phyloP scores from a whole-genome alignment of 495 filamentous ascomycete genomes.

The Penicillium flavigenum region DNA sequence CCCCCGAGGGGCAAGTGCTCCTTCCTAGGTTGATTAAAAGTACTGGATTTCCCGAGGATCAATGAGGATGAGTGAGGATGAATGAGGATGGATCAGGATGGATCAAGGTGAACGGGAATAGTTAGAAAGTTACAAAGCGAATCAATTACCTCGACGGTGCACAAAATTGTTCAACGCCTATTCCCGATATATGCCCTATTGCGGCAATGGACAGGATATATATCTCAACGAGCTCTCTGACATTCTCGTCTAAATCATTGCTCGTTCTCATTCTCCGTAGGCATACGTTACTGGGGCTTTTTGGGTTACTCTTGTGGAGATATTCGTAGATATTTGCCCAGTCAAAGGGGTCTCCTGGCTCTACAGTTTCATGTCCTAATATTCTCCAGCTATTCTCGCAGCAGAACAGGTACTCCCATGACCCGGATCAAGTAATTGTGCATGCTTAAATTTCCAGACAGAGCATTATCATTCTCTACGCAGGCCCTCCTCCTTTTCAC shows the following conservation, averaged over 20 bases:
- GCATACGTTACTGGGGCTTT: not conserved
- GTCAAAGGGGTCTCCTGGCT: not conserved
- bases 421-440: not conserved
- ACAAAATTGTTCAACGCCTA: not conserved
- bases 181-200: no score
- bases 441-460: no score
- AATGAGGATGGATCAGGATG: not conserved
- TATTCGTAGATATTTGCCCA: not conserved
- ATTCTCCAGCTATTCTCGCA: not conserved
- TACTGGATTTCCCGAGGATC: not conserved
- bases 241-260: not conserved
- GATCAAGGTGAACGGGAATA: not conserved
- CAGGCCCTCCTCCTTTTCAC: no score
- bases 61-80: not conserved
- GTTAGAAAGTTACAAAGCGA: not conserved
- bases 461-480: no score
- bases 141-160: not conserved
- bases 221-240: not conserved
- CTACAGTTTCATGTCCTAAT: not conserved
- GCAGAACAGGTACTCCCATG: not conserved
- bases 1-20: conserved; percentile 18
- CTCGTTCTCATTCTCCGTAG: not conserved
- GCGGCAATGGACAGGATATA: not conserved
- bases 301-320: not conserved
- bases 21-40: conserved; percentile 24